Base-by-base conservation (phyloP, 345 rosid species). In the Aquilaria sinensis region DNA sequence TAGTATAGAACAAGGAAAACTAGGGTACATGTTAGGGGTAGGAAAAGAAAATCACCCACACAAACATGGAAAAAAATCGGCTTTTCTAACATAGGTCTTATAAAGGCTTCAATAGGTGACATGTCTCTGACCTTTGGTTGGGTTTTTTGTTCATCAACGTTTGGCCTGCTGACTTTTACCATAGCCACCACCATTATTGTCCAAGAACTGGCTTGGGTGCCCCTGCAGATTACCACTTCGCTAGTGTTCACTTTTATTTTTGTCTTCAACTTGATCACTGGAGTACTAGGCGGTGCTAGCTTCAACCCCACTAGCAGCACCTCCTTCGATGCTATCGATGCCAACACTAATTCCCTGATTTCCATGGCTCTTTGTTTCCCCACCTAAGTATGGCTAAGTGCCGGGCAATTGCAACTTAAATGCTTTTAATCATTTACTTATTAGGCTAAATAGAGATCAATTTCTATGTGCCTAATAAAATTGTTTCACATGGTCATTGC, bases 281-380 rank as follows among this genome's bases (percentile, higher is more conserved):
- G 15, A 0, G 60, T 67, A 47, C 80, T 95, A 12, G 96, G 99
- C 53, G 99, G 99, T 2, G 99, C 99, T 66, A 85, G 90, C 75
- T 95, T 89, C 60, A 95, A 91, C 64, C 97, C 99, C 47, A 83
- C 90, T 4, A 96, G 81, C 12, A 95, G 64, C 58, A 96, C 96
- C 2, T 70, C 99, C 53, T 86, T 95, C 69, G 91, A 88, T 58
- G 86, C 94, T 6, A 96, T 79, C 48, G 99, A 96, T 0, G 73
- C 88, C 64, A 85, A 93, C n/a, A 56, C 69, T 47, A 93, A 95
- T 75, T 70, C 73, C 59, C 87, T 95, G 46, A 61, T 95, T 78
- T 87, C 97, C 66, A 79, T 95, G 85, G 96, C 90, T 14, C 69
- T 95, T 67, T 83, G 96, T 60, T 81, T 88, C 56, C 96, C 96